Conservation (phyloP, 257 asterid species). For the Handroanthus guayacan region DNA sequence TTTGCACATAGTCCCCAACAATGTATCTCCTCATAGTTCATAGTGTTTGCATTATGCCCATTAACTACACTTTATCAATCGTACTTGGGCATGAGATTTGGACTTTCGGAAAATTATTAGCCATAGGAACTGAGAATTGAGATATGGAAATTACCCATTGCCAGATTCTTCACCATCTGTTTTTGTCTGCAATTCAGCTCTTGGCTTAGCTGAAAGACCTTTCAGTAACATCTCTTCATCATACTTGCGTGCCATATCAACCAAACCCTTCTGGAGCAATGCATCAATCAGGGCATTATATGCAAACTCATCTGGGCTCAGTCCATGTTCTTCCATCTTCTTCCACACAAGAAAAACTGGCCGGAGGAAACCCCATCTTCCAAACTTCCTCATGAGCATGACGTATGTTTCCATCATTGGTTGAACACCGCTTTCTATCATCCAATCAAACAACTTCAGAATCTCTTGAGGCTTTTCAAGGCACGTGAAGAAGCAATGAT, state of each 20-base stretch:
- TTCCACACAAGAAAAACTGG: constrained; percentile 77
- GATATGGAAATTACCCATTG: constrained; percentile 35
- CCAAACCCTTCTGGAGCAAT: constrained; percentile 82
- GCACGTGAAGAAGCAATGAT: constrained; percentile 70
- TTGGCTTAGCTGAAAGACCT: constrained; percentile 92
- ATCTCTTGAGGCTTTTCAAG: constrained; percentile 86
- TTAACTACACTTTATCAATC: neutral
- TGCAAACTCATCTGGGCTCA: constrained; percentile 87
- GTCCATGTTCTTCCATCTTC: constrained; percentile 74
- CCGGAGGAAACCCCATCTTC: constrained; percentile 95
- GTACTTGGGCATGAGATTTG: constrained; percentile 4
- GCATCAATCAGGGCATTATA: constrained; percentile 89
- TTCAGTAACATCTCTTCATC: constrained; percentile 80
- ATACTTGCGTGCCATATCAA: constrained; percentile 78
- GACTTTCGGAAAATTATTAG: constrained; percentile 6
- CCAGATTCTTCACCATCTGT: constrained; percentile 41
- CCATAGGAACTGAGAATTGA: constrained; percentile 9
- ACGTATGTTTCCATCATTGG: constrained; percentile 90
- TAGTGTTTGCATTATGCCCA: neutral
- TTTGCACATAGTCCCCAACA: neutral
- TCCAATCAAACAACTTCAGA: constrained; percentile 70
- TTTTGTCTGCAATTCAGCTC: constrained; percentile 57
- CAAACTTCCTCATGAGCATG: constrained; percentile 93
- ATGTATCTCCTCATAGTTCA: neutral
- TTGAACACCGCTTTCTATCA: constrained; percentile 72